phyloP scores from a whole-genome alignment of 225 moss, liverwort and hornwort species.

The Thuidium tamariscinum region DNA sequence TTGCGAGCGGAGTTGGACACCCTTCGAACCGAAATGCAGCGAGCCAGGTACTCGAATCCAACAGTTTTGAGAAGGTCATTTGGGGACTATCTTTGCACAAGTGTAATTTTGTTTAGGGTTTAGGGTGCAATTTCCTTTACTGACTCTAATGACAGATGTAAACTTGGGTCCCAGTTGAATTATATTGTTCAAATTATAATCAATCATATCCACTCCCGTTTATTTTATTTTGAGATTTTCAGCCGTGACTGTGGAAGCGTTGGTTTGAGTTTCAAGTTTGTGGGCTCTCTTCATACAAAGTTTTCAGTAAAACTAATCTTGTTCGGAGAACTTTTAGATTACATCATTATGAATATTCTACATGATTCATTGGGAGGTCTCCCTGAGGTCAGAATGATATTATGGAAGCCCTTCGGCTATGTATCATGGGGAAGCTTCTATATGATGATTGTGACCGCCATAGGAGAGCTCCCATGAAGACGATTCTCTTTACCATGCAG shows the following conservation, averaged over 20 bases:
- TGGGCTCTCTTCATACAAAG: background rate
- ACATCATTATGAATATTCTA: background rate
- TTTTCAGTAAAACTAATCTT: background rate
- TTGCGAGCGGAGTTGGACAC: slow-evolving; percentile 50
- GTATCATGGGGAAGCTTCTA: background rate
- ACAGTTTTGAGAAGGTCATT: background rate
- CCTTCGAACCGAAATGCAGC: slow-evolving; percentile 60
- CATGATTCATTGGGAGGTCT: background rate
- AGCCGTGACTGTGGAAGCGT: background rate
- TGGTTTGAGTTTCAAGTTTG: background rate
- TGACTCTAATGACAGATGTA: background rate
- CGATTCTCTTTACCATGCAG: background rate
- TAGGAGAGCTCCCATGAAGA: background rate
- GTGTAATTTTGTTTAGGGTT: background rate
- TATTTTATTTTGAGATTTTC: background rate
- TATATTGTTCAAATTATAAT: background rate
- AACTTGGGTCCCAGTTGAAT: background rate
- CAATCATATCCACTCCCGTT: background rate
- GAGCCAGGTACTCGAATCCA: slow-evolving; percentile 26
- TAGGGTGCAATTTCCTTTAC: background rate
- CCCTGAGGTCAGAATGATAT: background rate
- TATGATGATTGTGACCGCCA: background rate
- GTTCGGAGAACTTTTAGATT: background rate
- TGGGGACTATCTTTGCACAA: background rate
- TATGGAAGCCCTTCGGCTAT: background rate